Evolutionary conservation across 2,329 filamentous ascomycete species (phyloP), one percentile per base, ranked within the genome.

Genomic region (Metarhizium brunneum): DNA sequence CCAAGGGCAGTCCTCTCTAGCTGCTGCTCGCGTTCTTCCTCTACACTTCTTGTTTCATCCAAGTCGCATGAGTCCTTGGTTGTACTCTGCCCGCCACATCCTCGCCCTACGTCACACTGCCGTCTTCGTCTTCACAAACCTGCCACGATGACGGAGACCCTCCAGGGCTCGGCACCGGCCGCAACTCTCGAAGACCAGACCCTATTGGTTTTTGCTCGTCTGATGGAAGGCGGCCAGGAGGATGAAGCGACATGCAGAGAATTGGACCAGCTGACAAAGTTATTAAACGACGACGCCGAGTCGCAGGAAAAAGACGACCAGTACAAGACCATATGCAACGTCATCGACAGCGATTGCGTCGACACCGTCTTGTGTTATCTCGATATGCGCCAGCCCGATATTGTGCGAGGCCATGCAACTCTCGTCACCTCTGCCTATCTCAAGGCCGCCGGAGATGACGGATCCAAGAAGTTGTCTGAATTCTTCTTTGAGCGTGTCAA

Each of bases 141-240:
- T 32, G 10, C 25, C 47, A 42, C 53, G 56, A 73, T 74, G 72
- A 66, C 68, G 58, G 68, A 70, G 58, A 65, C 65, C 30, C 57
- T 66, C 14, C 66, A 67, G 61, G 59, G 58, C 51, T 62, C 67
- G 42, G 62, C 60, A 40, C 64, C 66, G 47, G 64, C 67, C 42
- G 66, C 65, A 42, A 70, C 69, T 63, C 51, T 81, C 72, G 72
- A 80, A 62, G 85, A 89, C 65, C 76, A 86, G 65, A 86, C 87
- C 55, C 82, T 87, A 65, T 82, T 95, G 56, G 85, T 92, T 62
- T 83, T 96, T 61, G 92, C 92, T 29, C 87, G 88, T 65, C 76
- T 96, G 63, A 95, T 96, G 85, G 90, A 95, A 68, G 90, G 90
- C 48, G 91, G 90, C 54, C 84, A 92, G 64, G 90, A 96, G 63